A percentile compares a stretch with the other conserved stretches of the same genome.
Evolutionary conservation across 2,329 filamentous ascomycete genomes (phyloP).

Genomic region (Sordariomycetes sp.): DNA sequence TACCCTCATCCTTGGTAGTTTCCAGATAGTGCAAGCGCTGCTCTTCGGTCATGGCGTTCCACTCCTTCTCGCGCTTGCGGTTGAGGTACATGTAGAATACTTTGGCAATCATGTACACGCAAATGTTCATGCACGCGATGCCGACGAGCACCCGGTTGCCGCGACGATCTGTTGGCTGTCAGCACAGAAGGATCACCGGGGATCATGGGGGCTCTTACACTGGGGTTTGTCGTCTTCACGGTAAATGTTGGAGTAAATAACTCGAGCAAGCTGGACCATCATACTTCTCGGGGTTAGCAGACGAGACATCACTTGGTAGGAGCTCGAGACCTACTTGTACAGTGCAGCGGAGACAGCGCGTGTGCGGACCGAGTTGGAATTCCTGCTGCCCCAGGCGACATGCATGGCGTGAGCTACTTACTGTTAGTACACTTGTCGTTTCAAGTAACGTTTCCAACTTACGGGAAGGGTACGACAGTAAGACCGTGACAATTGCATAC

Average conservation of each 20-base stretch:
- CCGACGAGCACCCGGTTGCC: slow-evolving; percentile 48
- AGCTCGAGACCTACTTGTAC: slow-evolving; percentile 36
- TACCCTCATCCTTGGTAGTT: slow-evolving; percentile 28
- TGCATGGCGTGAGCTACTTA: slow-evolving; percentile 25
- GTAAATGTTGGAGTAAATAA: slow-evolving; percentile 31
- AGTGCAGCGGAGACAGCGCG: slow-evolving; percentile 52
- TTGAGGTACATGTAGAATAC: slow-evolving; percentile 21
- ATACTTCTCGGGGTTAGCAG: too few relatives aligned
- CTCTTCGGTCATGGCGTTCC: slow-evolving; percentile 33
- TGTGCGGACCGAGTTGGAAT: slow-evolving; percentile 51
- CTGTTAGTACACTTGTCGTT: neutral
- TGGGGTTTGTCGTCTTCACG: slow-evolving; percentile 13
- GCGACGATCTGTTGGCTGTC: slow-evolving; percentile 9
- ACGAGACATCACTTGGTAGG: too few relatives aligned
- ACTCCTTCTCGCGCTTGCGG: slow-evolving; percentile 22
- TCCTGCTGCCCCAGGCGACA: slow-evolving; percentile 39
- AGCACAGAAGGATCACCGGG: neutral
- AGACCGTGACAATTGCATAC: slow-evolving; percentile 28
- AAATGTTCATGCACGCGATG: slow-evolving; percentile 26
- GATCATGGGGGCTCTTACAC: slow-evolving; percentile 10
- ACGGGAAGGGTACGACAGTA: slow-evolving; percentile 25
- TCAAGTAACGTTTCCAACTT: neutral
- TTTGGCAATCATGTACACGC: slow-evolving; percentile 18
- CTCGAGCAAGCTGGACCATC: slow-evolving; percentile 32
- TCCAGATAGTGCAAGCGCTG: slow-evolving; percentile 11